Evolutionary conservation across 345 rosid genomes (phyloP).

Genomic region (Hevea brasiliensis): DNA sequence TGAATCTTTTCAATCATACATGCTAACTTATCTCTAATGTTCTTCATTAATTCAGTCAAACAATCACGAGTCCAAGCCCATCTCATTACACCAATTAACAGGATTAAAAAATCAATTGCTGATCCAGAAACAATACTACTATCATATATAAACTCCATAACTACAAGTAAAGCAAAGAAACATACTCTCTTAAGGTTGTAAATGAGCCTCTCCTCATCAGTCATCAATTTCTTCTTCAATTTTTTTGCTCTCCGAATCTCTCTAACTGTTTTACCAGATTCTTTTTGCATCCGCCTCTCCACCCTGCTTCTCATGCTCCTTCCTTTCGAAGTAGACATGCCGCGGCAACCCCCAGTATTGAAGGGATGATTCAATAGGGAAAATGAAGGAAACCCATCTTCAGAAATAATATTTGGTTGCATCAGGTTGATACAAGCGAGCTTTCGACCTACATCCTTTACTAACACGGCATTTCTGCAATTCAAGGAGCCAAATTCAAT

Average conservation of each 20-base stretch:
- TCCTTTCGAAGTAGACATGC: slow-evolving; percentile 82
- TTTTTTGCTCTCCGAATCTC: slow-evolving; percentile 92
- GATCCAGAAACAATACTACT: background rate
- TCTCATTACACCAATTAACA: background rate
- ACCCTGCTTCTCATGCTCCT: slow-evolving; percentile 95
- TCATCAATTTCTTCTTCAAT: slow-evolving; percentile 91
- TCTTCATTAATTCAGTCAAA: background rate
- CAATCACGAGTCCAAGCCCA: background rate
- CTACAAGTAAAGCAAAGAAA: background rate
- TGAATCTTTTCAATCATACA: background rate
- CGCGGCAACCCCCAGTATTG: slow-evolving; percentile 44
- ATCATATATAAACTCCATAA: background rate
- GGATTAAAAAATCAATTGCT: background rate
- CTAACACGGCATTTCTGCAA: slow-evolving; percentile 37
- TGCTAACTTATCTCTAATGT: background rate
- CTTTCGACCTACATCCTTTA: slow-evolving; percentile 26
- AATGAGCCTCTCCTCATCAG: slow-evolving; percentile 93
- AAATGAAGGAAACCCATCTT: slow-evolving; percentile 21
- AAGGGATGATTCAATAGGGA: slow-evolving; percentile 20
- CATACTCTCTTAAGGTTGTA: slow-evolving; percentile 90
- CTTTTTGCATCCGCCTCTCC: slow-evolving; percentile 84
- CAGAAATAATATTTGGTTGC: slow-evolving; percentile 17
- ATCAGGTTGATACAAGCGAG: slow-evolving; percentile 14
- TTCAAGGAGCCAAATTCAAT: slow-evolving; percentile 5
- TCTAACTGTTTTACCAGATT: slow-evolving; percentile 78